Evolutionary conservation across 495 filamentous ascomycete genomes (phyloP), one percentile per base, ranked within the genome.

Genomic region (Hypoxylon fragiforme): DNA sequence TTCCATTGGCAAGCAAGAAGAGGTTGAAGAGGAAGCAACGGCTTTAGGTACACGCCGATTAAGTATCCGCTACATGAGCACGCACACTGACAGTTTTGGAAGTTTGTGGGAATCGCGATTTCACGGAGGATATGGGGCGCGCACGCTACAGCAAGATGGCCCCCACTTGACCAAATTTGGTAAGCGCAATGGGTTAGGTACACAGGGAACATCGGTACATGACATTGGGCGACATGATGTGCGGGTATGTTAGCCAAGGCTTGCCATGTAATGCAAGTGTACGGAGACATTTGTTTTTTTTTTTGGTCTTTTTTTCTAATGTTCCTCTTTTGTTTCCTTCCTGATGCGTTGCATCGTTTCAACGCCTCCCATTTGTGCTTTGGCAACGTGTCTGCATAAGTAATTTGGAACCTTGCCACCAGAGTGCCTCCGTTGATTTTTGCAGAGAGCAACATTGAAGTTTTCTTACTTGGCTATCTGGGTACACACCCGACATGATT

Each of bases 161-260:
- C 58, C 58, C 58, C 51, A 55, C 46, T 31, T 44, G 26, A 31
- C 34, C 39, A 3, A 39, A 52, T 16, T 6, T 51, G 42, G 46
- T 55, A 54, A 55, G 57, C 51, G 45, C 34, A 52, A 31, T 61
- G 58, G 58, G 58, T 61, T 55, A 61, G 58, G 57, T 56, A 38
- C n/a, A 30, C 43, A 9, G 15, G 21, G 21, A 44, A 38, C 24
- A 53, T 53, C 40, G 40, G 41, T 53, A 35, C 3, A 35, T 12
- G n/a, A 26, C 15, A 34, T 34, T 12, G 44, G 19, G 15, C 4
- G 22, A 31, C 19, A 22, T n/a, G 24, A 19, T 37, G 40, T 45
- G 34, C 11, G 9, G 38, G 30, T 43, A 20, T 26, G 44, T 45
- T 49, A 36, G 44, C 57, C 44, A 48, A 56, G 52, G 24, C 44